These are phyloP conservation scores for Amaranthus palmeri DNA, from an alignment of 148 eudicot species.

Conservation along the genomic window DNA sequence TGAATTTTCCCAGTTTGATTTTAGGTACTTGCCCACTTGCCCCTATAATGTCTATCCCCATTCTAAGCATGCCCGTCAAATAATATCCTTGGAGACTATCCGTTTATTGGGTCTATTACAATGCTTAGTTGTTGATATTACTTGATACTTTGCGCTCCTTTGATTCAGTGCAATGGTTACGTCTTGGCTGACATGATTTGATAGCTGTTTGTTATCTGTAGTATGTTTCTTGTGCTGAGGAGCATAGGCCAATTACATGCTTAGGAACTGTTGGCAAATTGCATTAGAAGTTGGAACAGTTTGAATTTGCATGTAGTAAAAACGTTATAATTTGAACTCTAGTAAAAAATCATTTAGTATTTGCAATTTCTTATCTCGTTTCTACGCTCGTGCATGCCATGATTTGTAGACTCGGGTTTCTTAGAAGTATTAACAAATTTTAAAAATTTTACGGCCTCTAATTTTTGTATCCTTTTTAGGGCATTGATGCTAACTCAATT, in stretches of 20 bases:
- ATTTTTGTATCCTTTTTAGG: conserved; percentile 33
- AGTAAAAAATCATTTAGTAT: neutral
- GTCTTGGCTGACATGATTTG: neutral
- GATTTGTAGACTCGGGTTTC: no score
- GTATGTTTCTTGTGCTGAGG: neutral
- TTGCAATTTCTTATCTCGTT: neutral
- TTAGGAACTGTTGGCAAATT: conserved; percentile 1
- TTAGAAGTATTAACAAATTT: no score
- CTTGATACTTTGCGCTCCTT: no score
- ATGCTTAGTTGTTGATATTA: no score
- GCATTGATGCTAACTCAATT: conserved; percentile 49
- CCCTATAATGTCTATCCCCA: no score
- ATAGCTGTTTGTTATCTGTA: neutral
- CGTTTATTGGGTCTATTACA: neutral
- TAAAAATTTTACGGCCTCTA: no score
- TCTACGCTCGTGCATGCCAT: neutral
- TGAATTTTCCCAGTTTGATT: neutral
- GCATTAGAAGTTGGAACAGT: neutral
- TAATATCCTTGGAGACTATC: neutral
- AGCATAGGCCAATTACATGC: neutral
- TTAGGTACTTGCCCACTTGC: neutral
- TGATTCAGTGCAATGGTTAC: neutral
- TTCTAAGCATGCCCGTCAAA: neutral
- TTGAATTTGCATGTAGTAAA: neutral
- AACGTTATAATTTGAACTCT: no score